A percentile compares a stretch with the other conserved stretches of the same genome.
phyloP scores from a whole-genome alignment of 2,329 filamentous ascomycete species.

The Fusarium sp. region DNA sequence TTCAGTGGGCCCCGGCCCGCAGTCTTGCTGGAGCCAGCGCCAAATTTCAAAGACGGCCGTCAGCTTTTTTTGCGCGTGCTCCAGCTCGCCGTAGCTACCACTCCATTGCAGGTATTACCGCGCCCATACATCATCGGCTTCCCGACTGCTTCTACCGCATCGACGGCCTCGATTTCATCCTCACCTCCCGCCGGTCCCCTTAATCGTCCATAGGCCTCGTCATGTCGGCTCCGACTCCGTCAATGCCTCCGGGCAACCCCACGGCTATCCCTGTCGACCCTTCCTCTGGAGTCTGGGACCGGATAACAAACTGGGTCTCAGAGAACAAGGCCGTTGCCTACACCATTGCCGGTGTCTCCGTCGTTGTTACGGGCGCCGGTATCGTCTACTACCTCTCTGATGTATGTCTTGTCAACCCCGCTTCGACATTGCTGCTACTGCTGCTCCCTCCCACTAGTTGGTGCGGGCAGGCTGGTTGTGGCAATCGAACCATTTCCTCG shows the following conservation, averaged over 20 bases:
- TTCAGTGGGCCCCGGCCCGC: conserved; percentile 42
- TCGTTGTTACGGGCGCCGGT: conserved; percentile 91
- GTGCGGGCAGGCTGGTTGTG: conserved; percentile 4
- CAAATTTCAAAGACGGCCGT: conserved; percentile 47
- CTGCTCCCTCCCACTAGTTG: conserved; percentile 10
- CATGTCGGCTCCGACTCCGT: conserved; percentile 62
- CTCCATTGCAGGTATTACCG: conserved; percentile 33
- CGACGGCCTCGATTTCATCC: conserved; percentile 44
- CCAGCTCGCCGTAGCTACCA: conserved; percentile 48
- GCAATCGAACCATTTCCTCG: conserved; percentile 36
- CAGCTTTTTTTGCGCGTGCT: conserved; percentile 51
- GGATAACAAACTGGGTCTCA: conserved; percentile 89
- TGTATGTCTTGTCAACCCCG: conserved; percentile 53
- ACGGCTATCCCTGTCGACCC: conserved; percentile 63
- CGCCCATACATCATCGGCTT: conserved; percentile 51
- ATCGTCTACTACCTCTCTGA: conserved; percentile 88
- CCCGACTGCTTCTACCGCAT: conserved; percentile 41
- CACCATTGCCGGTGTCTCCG: conserved; percentile 93
- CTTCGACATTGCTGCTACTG: conserved; percentile 10
- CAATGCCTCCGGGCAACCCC: conserved; percentile 60
- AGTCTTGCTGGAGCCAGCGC: conserved; percentile 41
- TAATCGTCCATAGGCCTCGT: conserved; percentile 42
- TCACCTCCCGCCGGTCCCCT: conserved; percentile 36
- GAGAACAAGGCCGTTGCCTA: conserved; percentile 97
- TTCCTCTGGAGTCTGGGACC: conserved; percentile 85